Percentiles rank a stretch among this genome's conserved stretches.
These are phyloP conservation scores for Pelargonium myrrhifolium DNA, from an alignment of 441 rosid species.

Conservation along the genomic window DNA sequence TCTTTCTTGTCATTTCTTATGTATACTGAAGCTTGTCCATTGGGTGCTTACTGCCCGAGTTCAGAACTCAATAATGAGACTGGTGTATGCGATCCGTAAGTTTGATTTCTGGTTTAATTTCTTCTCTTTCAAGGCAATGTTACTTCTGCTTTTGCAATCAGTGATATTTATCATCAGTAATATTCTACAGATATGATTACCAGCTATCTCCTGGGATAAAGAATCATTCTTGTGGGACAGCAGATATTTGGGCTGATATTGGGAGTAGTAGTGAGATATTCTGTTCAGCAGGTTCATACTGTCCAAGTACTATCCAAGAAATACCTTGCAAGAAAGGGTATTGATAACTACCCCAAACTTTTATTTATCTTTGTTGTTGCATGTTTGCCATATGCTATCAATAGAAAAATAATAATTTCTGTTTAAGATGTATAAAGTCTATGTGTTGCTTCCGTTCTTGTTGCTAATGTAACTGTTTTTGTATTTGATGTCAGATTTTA, in stretches of 20 bases:
- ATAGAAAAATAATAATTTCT: background rate
- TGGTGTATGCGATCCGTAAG: constrained; percentile 65
- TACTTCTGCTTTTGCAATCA: background rate
- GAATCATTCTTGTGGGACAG: constrained; percentile 89
- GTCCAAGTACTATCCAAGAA: constrained; percentile 55
- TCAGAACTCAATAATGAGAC: constrained; percentile 50
- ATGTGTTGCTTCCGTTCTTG: constrained; percentile 19
- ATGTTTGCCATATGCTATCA: constrained; percentile 1
- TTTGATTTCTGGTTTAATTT: constrained; percentile 16
- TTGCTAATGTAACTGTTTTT: constrained; percentile 14
- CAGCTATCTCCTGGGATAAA: constrained; percentile 59
- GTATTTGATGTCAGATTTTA: constrained; percentile 53
- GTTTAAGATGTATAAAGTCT: background rate
- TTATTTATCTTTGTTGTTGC: too few species aligned
- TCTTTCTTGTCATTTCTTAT: background rate
- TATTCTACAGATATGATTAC: constrained; percentile 59
- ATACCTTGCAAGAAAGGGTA: constrained; percentile 75
- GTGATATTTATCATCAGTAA: background rate
- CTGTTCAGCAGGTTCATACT: constrained; percentile 80
- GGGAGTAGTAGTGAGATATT: constrained; percentile 53
- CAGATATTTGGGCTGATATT: constrained; percentile 83
- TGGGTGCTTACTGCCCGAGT: constrained; percentile 61
- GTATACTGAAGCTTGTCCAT: constrained; percentile 43
- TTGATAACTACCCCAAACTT: constrained; percentile 15
- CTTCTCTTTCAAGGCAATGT: constrained; percentile 3